phyloP scores from a whole-genome alignment of 176 grass and related monocot genomes.

The Oryza australiensis region DNA sequence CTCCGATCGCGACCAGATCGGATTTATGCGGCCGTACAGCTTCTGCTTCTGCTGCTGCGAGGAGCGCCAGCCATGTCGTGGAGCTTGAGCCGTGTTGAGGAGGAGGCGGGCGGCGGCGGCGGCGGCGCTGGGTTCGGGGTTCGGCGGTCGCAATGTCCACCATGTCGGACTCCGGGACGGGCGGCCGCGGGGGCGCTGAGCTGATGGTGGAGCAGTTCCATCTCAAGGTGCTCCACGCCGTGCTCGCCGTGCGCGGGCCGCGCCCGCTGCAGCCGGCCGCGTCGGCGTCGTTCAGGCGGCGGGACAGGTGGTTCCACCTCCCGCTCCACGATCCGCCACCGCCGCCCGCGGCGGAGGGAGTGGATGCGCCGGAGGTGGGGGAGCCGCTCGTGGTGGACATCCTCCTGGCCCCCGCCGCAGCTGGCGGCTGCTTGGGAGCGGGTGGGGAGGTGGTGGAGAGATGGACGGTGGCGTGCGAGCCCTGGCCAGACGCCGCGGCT shows the following conservation, averaged over 20 bases:
- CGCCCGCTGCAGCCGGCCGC: constrained; percentile 30
- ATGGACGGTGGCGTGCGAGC: constrained; percentile 73
- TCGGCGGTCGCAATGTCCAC: constrained; percentile 47
- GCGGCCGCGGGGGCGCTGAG: constrained; percentile 54
- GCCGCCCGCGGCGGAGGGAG: constrained; percentile 49
- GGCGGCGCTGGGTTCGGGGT: not conserved
- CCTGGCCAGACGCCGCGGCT: constrained; percentile 38
- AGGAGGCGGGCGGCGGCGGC: not conserved
- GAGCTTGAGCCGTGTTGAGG: constrained; percentile 31
- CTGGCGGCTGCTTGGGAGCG: constrained; percentile 11
- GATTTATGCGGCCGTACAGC: constrained; percentile 62
- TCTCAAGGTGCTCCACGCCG: constrained; percentile 80
- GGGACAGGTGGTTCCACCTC: constrained; percentile 86
- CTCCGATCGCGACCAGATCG: constrained; percentile 34
- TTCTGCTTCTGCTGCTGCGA: constrained; percentile 41
- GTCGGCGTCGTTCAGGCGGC: constrained; percentile 30
- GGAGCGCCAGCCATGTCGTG: constrained; percentile 48
- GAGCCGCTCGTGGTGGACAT: constrained; percentile 72
- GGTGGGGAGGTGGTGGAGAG: constrained; percentile 64
- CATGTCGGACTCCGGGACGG: constrained; percentile 56
- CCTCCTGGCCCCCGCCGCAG: constrained; percentile 46
- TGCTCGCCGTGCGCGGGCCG: constrained; percentile 71
- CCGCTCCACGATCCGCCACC: constrained; percentile 60
- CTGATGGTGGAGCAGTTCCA: constrained; percentile 85
- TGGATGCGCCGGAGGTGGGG: constrained; percentile 37